phyloP scores from a whole-genome alignment of 2,329 filamentous ascomycete genomes.

The Aspergillus costaricaensis region DNA sequence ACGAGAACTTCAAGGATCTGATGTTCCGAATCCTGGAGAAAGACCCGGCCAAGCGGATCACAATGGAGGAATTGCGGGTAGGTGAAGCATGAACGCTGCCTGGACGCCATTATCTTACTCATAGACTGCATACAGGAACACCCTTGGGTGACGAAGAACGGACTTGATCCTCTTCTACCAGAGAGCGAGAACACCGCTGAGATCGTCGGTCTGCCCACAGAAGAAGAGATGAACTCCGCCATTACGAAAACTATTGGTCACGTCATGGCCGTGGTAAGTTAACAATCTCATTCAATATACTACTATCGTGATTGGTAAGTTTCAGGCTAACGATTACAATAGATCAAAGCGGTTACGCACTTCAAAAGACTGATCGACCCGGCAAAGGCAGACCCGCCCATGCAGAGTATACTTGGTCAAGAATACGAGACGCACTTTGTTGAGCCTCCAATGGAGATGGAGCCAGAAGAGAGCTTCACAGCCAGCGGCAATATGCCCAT shows the following conservation, averaged over 20 bases:
- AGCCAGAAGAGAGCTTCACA: slow-evolving; percentile 37
- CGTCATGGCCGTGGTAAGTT: slow-evolving; percentile 73
- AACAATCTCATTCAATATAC: background rate
- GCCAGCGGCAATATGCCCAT: slow-evolving; percentile 22
- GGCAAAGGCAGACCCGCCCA: slow-evolving; percentile 51
- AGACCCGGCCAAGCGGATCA: slow-evolving; percentile 78
- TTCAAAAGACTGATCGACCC: slow-evolving; percentile 75
- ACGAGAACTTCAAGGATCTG: slow-evolving; percentile 71
- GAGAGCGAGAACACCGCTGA: slow-evolving; percentile 83
- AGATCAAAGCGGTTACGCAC: slow-evolving; percentile 88
- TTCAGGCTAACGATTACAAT: slow-evolving; percentile 10
- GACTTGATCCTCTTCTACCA: slow-evolving; percentile 74
- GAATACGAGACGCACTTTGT: slow-evolving; percentile 57
- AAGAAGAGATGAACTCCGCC: slow-evolving; percentile 84
- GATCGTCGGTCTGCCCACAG: slow-evolving; percentile 78
- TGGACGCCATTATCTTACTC: background rate
- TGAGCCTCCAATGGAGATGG: slow-evolving; percentile 58
- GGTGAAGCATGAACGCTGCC: slow-evolving; percentile 34
- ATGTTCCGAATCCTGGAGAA: slow-evolving; percentile 78
- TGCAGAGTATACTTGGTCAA: slow-evolving; percentile 62
- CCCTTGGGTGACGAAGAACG: slow-evolving; percentile 85
- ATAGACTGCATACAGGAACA: slow-evolving; percentile 64
- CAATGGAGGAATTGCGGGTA: slow-evolving; percentile 79
- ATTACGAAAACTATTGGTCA: slow-evolving; percentile 89
- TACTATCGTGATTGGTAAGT: background rate